Base-by-base conservation (phyloP, 345 rosid genomes). In the Linum usitatissimum region DNA sequence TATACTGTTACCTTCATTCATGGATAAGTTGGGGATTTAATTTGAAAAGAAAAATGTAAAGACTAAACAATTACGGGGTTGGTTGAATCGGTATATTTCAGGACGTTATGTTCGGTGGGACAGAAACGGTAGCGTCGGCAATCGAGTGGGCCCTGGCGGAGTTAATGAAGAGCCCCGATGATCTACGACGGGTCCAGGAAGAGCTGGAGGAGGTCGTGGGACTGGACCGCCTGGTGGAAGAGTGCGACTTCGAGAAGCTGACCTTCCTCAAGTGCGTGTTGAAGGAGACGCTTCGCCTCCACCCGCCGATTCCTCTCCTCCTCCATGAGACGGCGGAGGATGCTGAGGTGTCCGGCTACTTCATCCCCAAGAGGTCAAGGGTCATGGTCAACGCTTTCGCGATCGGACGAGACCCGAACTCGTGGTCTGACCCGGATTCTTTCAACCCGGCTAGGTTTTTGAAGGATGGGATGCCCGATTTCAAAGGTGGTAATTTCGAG, bases 21-120 rank as follows among this genome's bases (percentile, higher is more conserved):
- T 23, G 28, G 28, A 34, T 5, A 34, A 34, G 1, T 34, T 34
- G 38, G 28, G 28, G 38, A 34, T 34, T 34, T 3, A 34, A 34
- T 34, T 34, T 34, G 38, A 34, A 34, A 7, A 7, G 38, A 34
- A 34, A 34, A 7, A 7, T 7, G 38, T 34, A 1, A 5, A 1
- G 38, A 34, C 38, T 34, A 55, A 55, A 18, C 59, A 55, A 10
- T 18, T 55, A 20, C 10, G 59, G 23, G 59, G 21, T n/a, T 21
- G 57, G 15, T 54, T 3, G 19, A 8, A 18, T 66, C 17, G 57
- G 39, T 18, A 10, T 55, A 4, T 9, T 65, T 53, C 68, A 93
- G 98, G 98, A 91, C 62, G 96, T 88, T 55, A 91, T 91, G 98
- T 91, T 93, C 68, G 99, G 99, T 40, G 99, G 99, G 58, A 90